Percentiles rank a stretch among this genome's conserved stretches.
Conservation (phyloP, 306 rosid species). For the Rosa chinensis region DNA sequence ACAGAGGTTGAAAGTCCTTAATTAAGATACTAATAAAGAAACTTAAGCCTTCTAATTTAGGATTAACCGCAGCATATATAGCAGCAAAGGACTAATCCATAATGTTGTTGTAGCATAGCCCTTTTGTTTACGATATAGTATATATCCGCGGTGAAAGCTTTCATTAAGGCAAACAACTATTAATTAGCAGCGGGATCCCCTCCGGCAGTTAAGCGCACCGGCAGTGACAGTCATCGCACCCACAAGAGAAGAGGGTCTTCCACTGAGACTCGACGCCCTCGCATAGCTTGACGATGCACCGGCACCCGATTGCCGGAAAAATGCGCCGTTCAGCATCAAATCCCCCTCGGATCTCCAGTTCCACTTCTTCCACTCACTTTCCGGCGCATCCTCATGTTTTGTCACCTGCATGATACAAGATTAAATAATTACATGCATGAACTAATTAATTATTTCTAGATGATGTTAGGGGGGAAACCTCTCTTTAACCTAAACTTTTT, state of each 20-base stretch:
- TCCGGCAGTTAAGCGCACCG: slow-evolving; percentile 74
- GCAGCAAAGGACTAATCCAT: background rate
- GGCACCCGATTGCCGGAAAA: slow-evolving; percentile 67
- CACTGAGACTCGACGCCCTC: slow-evolving; percentile 73
- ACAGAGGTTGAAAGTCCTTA: background rate
- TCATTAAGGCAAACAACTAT: background rate
- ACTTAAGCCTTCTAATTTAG: background rate
- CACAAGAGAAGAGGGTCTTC: slow-evolving; percentile 82
- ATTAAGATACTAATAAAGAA: background rate
- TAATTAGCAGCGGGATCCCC: slow-evolving; percentile 59
- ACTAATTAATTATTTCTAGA: background rate
- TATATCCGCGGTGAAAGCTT: background rate
- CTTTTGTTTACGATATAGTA: background rate
- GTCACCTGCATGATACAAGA: slow-evolving; percentile 39
- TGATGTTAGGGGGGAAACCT: too few species aligned
- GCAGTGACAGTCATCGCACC: slow-evolving; percentile 71
- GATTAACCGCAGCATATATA: slow-evolving; percentile 2
- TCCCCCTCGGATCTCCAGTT: slow-evolving; percentile 94
- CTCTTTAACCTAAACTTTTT: too few species aligned
- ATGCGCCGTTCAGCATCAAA: slow-evolving; percentile 77
- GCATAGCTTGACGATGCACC: slow-evolving; percentile 62
- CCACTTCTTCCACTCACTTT: slow-evolving; percentile 68
- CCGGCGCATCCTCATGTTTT: slow-evolving; percentile 68
- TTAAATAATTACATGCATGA: background rate
- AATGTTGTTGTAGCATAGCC: background rate